Evolutionary conservation across 257 asterid genomes (phyloP), one percentile per base, ranked within the genome.

Genomic region (Solanum chiquidenum): DNA sequence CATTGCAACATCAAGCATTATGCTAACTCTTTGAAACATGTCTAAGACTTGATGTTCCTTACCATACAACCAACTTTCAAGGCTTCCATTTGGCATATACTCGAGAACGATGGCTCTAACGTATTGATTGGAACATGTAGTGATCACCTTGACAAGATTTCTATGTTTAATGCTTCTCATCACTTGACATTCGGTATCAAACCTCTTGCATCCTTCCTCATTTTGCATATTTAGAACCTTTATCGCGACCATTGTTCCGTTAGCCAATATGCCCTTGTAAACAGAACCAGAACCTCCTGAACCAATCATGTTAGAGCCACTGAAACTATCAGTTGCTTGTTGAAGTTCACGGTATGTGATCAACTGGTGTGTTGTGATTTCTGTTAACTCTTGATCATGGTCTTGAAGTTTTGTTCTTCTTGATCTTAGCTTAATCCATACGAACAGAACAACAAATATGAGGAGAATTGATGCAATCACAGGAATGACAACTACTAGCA

Each of bases 1-100:
- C 86, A 44, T 73, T 3, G 93, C 93, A 29, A 91, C 92, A 37
- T 91, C 92, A 31, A 89, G 73, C 90, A 88, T 84, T 37, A 91
- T 85, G 5, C 88, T 40, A 31, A 91, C 25, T 34, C 91, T 86
- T 58, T 85, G 91, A 7, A 46, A 68, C 34, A 90, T 77, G 76
- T 84, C 88, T 72, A 86, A 85, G 14, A 5, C 0, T 33, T 42
- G 25, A 10, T 86, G 49, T 69, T 86, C 88, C 88, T 83, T 46
- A 5, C 29, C 27, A 66, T 89, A 79, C 66, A 90, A 52, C 93
- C 90, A 90, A 29, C 69, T 84, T 52, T 89, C 91, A 13, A 91
- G 88, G 72, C 89, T 91, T 71, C 93, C 91, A 84, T 91, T 91
- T 11, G 91, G 89, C 93, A 91, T 91, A 42, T 88, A 91, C 42